These are phyloP conservation scores for Aspergillus brunneoviolaceus DNA, from an alignment of 2,329 filamentous ascomycete species.

Conservation along the genomic window DNA sequence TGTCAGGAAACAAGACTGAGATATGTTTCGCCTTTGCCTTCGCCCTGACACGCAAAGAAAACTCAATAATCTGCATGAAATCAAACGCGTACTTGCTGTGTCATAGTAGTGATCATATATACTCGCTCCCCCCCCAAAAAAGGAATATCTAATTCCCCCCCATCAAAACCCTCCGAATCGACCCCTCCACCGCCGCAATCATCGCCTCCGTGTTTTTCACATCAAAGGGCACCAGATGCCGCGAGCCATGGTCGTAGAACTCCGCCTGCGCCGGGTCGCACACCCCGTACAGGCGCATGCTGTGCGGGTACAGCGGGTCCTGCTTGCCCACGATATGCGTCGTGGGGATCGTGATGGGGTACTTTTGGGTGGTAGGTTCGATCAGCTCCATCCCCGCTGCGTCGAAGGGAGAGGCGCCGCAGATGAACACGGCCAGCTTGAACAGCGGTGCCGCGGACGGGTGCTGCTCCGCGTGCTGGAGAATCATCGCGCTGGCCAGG, in stretches of 20 bases:
- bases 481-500: slow-evolving; percentile 27
- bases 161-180: slow-evolving; percentile 23
- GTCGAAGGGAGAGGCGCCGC: slow-evolving; percentile 28
- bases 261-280: slow-evolving; percentile 33
- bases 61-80: not conserved
- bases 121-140: not conserved
- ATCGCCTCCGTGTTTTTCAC: slow-evolving; percentile 29
- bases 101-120: not conserved
- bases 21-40: not conserved
- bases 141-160: not conserved
- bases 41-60: not conserved
- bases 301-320: slow-evolving; percentile 32
- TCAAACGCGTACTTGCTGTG: not conserved
- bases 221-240: slow-evolving; percentile 37
- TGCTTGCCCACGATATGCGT: slow-evolving; percentile 40
- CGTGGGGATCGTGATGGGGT: slow-evolving; percentile 36
- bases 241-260: slow-evolving; percentile 39
- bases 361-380: slow-evolving; percentile 12
- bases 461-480: slow-evolving; percentile 23
- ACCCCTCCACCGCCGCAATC: slow-evolving; percentile 26
- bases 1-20: slow-evolving; percentile 10
- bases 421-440: slow-evolving; percentile 33
- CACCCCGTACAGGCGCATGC: slow-evolving; percentile 32
- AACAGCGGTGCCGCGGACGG: slow-evolving; percentile 24
- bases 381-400: slow-evolving; percentile 22